Percentiles rank a stretch among this genome's conserved stretches.
Evolutionary conservation across 768 basidiomycete genomes (phyloP).

Genomic region (Naganishia friedmannii): DNA sequence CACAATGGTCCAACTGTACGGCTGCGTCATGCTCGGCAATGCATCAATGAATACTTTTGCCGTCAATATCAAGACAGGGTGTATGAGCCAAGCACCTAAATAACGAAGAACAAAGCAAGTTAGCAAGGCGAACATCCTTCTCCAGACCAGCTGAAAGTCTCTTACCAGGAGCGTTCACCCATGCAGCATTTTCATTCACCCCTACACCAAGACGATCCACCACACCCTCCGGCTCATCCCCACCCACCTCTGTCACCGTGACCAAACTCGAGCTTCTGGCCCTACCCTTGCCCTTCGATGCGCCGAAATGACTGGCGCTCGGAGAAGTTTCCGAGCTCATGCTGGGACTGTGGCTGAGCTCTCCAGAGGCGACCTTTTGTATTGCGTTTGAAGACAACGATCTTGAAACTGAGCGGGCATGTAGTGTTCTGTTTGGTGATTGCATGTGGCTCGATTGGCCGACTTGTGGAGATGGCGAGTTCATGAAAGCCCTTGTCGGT

Average conservation of each 20-base stretch:
- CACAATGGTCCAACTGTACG: slow-evolving; percentile 91
- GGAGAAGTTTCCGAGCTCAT: background rate
- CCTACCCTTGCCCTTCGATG: slow-evolving; percentile 36
- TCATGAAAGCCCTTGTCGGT: slow-evolving; percentile 18
- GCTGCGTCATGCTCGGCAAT: slow-evolving; percentile 87
- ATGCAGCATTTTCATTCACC: slow-evolving; percentile 52
- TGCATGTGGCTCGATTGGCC: slow-evolving; percentile 3
- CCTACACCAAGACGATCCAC: slow-evolving; percentile 50
- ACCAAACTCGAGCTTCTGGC: slow-evolving; percentile 52
- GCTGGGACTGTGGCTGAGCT: slow-evolving; percentile 15
- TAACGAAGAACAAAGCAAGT: background rate
- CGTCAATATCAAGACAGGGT: slow-evolving; percentile 82
- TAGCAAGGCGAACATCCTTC: background rate
- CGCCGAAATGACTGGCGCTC: slow-evolving; percentile 5
- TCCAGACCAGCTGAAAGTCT: background rate
- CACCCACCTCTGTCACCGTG: slow-evolving; percentile 53
- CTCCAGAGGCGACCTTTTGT: slow-evolving; percentile 18
- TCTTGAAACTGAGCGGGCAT: slow-evolving; percentile 3
- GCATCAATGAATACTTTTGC: slow-evolving; percentile 93
- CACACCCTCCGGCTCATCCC: slow-evolving; percentile 50
- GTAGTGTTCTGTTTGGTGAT: slow-evolving; percentile 9
- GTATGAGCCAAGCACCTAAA: slow-evolving; percentile 94
- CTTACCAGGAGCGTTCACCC: slow-evolving; percentile 53
- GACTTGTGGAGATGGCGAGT: slow-evolving; percentile 10
- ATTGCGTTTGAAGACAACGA: slow-evolving; percentile 28